Evolutionary conservation across 257 asterid species (phyloP).

Genomic region (Forsythia suspensa): DNA sequence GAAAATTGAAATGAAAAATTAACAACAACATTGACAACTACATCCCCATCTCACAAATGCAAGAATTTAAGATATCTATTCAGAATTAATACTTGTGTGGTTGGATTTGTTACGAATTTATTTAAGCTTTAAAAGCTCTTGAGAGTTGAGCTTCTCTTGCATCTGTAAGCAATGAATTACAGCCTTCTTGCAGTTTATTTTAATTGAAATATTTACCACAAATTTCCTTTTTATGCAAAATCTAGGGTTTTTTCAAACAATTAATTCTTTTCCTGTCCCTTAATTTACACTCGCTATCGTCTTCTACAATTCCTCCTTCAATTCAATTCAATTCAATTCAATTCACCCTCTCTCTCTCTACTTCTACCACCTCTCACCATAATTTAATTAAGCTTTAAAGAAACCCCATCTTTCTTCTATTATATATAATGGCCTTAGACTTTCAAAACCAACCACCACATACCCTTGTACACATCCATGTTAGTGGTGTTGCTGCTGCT

Average conservation of each 20-base stretch:
- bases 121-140: constrained; percentile 46
- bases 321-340: constrained; percentile 11
- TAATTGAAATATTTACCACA: constrained; percentile 65
- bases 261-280: constrained; percentile 50
- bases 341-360: constrained; percentile 11
- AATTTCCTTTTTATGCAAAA: constrained; percentile 58
- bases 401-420: constrained; percentile 26
- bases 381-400: constrained; percentile 40
- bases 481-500: background rate
- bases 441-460: constrained; percentile 23
- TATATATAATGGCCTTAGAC: constrained; percentile 38
- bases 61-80: constrained; percentile 31
- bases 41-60: constrained; percentile 30
- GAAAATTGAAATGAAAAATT: background rate
- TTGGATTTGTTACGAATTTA: constrained; percentile 63
- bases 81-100: constrained; percentile 44
- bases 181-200: constrained; percentile 50
- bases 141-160: constrained; percentile 30
- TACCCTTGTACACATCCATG: background rate
- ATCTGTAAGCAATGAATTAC: constrained; percentile 62
- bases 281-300: constrained; percentile 32
- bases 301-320: constrained; percentile 29
- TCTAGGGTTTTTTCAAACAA: constrained; percentile 54
- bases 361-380: constrained; percentile 21
- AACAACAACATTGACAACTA: background rate